These are phyloP conservation scores for Aspergillus ochraceus DNA, from an alignment of 2,329 filamentous ascomycete species.

Conservation along the genomic window DNA sequence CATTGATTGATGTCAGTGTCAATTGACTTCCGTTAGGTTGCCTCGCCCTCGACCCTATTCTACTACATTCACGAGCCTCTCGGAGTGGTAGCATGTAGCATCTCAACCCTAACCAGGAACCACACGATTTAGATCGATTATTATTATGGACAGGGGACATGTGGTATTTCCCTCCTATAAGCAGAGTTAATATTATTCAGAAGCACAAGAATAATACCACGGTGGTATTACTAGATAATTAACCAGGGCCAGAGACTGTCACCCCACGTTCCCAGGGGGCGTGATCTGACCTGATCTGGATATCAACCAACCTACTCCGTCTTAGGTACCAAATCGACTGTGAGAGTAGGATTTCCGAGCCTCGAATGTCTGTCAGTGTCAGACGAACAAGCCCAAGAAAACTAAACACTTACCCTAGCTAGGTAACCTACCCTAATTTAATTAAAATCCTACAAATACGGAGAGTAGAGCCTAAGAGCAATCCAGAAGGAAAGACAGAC, in stretches of 20 bases:
- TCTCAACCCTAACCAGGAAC: background rate
- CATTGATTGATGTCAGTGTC: background rate
- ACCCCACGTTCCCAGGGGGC: background rate
- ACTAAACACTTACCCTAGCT: background rate
- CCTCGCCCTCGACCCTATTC: background rate
- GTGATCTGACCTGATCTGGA: too few relatives aligned
- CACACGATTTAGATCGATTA: background rate
- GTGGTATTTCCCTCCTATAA: too few relatives aligned
- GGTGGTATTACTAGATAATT: background rate
- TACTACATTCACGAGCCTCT: background rate
- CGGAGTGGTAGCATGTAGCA: too few relatives aligned
- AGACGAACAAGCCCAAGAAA: too few relatives aligned
- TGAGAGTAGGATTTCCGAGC: background rate
- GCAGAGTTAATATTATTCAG: too few relatives aligned
- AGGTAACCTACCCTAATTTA: background rate
- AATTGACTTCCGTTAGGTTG: background rate
- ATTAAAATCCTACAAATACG: background rate
- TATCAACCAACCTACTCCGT: too few relatives aligned
- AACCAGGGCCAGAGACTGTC: background rate
- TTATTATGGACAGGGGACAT: too few relatives aligned
- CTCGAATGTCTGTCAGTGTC: too few relatives aligned
- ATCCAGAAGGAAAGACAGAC: too few relatives aligned
- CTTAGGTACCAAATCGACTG: too few relatives aligned
- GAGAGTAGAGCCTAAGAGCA: too few relatives aligned
- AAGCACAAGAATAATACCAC: background rate